Evolutionary conservation across 306 rosid species (phyloP).

Genomic region (Lathyrus tuberosus): DNA sequence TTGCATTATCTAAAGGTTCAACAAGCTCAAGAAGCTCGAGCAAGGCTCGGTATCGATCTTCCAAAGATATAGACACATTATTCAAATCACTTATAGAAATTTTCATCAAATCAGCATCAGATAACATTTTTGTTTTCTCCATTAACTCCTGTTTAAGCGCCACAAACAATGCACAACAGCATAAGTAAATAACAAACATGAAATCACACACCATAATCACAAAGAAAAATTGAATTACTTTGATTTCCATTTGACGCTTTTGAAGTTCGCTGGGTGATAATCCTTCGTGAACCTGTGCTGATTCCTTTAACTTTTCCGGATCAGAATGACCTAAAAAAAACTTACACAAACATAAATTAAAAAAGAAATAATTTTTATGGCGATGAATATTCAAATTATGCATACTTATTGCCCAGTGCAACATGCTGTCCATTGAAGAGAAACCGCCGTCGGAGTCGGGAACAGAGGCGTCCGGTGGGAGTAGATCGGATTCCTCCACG

Average conservation of each 20-base stretch:
- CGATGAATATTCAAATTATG: background rate
- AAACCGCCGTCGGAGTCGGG: constrained; percentile 73
- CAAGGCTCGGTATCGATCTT: constrained; percentile 74
- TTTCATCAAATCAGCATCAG: constrained; percentile 84
- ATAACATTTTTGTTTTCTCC: constrained; percentile 71
- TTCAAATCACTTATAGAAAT: constrained; percentile 73
- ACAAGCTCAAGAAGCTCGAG: constrained; percentile 83
- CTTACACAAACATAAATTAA: background rate
- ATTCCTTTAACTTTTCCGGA: constrained; percentile 68
- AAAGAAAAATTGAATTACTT: constrained; percentile 48
- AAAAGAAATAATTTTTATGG: background rate
- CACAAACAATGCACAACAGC: constrained; percentile 5
- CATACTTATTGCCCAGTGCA: constrained; percentile 91
- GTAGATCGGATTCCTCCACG: constrained; percentile 54
- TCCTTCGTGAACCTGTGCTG: constrained; percentile 55
- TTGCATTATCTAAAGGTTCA: constrained; percentile 81
- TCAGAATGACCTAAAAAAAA: constrained; percentile 74
- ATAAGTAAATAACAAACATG: constrained; percentile 9
- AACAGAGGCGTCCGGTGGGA: constrained; percentile 28
- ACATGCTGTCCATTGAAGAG: constrained; percentile 83
- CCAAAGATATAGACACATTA: constrained; percentile 67
- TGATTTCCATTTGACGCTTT: constrained; percentile 66
- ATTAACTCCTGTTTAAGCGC: constrained; percentile 60
- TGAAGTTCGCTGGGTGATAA: constrained; percentile 56
- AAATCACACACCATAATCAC: background rate